These are phyloP conservation scores for Ogataea parapolymorpha DNA, from an alignment of 805 yeast species.

Conservation along the genomic window DNA sequence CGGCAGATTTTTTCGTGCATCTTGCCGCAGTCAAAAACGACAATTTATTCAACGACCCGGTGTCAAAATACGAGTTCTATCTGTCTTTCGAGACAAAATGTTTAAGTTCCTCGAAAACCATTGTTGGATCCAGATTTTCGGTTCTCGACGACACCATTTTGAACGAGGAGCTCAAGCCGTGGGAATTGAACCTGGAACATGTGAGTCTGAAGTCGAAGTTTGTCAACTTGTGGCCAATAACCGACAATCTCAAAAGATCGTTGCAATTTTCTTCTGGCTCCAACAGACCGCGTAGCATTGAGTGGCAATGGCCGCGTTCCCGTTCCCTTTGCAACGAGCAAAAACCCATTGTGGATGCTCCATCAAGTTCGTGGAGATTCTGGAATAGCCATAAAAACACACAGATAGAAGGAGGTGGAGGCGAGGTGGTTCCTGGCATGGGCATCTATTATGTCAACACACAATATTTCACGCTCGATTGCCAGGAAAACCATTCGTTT, in stretches of 20 bases:
- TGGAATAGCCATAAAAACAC: constrained; percentile 6
- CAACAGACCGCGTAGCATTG: constrained; percentile 9
- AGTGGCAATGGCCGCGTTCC: constrained; percentile 21
- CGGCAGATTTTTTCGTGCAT: constrained; percentile 15
- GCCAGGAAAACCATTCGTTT: constrained; percentile 10
- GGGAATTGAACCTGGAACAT: constrained; percentile 19
- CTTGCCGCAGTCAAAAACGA: constrained; percentile 10
- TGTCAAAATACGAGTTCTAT: constrained; percentile 21
- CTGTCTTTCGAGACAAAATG: constrained; percentile 17
- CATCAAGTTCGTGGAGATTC: constrained; percentile 4
- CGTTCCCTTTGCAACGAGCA: constrained; percentile 9
- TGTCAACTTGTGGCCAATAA: constrained; percentile 27
- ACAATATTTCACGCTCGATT: constrained; percentile 13
- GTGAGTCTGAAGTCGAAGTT: constrained; percentile 17
- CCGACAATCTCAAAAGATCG: constrained; percentile 21
- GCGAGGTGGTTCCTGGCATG: constrained; percentile 6
- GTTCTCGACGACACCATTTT: constrained; percentile 22
- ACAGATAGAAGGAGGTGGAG: constrained; percentile 14
- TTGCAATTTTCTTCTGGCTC: constrained; percentile 13
- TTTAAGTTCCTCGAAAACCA: constrained; percentile 4
- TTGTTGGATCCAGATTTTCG: constrained; percentile 23
- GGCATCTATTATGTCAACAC: constrained; percentile 21
- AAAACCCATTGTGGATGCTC: not conserved
- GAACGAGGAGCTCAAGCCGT: constrained; percentile 22
- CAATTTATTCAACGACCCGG: constrained; percentile 10